phyloP scores from a whole-genome alignment of 1,284 basidiomycete genomes.

The Trichosporon asahii region DNA sequence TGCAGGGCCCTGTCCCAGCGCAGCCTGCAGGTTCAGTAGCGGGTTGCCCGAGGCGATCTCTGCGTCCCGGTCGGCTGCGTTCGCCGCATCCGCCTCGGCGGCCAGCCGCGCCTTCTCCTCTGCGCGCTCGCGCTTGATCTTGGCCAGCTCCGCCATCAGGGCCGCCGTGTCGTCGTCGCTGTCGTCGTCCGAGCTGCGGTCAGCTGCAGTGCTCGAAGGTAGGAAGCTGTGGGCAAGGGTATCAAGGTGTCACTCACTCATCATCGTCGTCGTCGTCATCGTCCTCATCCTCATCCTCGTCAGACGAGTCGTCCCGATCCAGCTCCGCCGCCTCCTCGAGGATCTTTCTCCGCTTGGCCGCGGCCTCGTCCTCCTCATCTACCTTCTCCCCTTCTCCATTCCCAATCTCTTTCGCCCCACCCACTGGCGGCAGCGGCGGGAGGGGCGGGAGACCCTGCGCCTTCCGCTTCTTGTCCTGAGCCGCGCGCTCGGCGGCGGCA shows the following conservation, averaged over 20 bases:
- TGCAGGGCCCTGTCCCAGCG: constrained; percentile 61
- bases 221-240: constrained; percentile 32
- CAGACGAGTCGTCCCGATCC: constrained; percentile 79
- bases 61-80: constrained; percentile 66
- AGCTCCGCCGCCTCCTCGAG: constrained; percentile 76
- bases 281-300: constrained; percentile 58
- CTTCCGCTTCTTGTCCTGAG: constrained; percentile 81
- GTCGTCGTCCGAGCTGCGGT: constrained; percentile 50
- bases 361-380: constrained; percentile 58
- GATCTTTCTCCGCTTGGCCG: constrained; percentile 71
- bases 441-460: constrained; percentile 63
- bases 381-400: constrained; percentile 19
- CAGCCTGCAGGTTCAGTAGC: constrained; percentile 79
- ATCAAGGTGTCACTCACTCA: constrained; percentile 31
- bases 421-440: constrained; percentile 33
- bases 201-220: background rate
- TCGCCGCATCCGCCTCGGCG: constrained; percentile 64
- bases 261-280: constrained; percentile 47
- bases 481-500: constrained; percentile 73
- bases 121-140: constrained; percentile 89
- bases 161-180: constrained; percentile 90
- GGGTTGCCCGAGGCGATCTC: constrained; percentile 83
- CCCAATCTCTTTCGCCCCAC: constrained; percentile 32
- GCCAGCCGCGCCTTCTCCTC: constrained; percentile 83
- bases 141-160: constrained; percentile 84